Evolutionary conservation across 257 asterid species (phyloP).

Genomic region (Przewalskia tangutica): DNA sequence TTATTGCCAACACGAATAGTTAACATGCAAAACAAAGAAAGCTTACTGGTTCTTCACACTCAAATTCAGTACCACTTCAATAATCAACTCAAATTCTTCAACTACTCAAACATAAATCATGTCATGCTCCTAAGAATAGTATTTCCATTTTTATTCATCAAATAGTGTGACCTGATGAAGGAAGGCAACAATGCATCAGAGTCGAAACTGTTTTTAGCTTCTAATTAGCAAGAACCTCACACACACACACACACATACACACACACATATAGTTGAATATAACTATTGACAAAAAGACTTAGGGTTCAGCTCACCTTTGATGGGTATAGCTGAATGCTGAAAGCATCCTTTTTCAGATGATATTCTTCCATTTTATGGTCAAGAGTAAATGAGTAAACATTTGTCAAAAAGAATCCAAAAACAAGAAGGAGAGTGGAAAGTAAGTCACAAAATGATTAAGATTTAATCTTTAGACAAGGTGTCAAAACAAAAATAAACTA

Average conservation of each 20-base stretch:
- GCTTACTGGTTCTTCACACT: neutral
- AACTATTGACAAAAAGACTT: neutral
- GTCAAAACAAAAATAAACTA: neutral
- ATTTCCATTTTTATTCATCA: neutral
- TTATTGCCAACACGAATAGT: neutral
- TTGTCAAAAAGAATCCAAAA: neutral
- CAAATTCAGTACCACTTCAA: neutral
- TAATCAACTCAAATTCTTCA: neutral
- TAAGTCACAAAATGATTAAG: neutral
- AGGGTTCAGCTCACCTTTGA: neutral
- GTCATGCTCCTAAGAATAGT: neutral
- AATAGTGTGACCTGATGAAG: neutral
- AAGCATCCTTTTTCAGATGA: neutral
- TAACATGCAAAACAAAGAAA: neutral
- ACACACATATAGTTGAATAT: too few relatives aligned
- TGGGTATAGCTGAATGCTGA: neutral
- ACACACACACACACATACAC: neutral
- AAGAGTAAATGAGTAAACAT: too few relatives aligned
- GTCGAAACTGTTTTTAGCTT: neutral
- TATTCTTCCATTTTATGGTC: neutral
- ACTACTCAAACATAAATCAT: neutral
- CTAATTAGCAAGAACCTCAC: neutral
- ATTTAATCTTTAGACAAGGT: neutral
- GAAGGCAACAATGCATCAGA: neutral
- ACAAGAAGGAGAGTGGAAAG: neutral